Conservation (phyloP, 208 protist species). For the Endotrypanum monterogeii region DNA sequence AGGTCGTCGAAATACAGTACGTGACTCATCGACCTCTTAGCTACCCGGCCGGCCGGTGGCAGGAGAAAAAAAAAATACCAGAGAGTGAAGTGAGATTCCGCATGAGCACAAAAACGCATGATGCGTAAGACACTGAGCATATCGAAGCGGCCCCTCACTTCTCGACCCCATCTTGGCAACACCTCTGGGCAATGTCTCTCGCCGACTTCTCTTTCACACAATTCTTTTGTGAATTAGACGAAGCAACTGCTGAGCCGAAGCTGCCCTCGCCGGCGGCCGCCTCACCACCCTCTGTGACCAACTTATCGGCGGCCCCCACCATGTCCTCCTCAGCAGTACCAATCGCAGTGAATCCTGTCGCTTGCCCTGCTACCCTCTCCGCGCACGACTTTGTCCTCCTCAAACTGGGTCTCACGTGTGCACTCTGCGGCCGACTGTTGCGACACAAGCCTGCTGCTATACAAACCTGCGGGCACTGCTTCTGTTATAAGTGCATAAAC, state of each 20-base stretch:
- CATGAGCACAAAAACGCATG: neutral
- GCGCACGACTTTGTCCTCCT: constrained; percentile 32
- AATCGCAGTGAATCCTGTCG: neutral
- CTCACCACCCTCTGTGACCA: neutral
- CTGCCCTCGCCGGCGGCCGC: neutral
- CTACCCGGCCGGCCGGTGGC: too few relatives aligned
- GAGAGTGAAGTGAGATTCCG: neutral
- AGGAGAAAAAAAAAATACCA: too few relatives aligned
- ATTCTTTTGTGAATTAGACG: constrained; percentile 11
- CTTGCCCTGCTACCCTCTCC: neutral
- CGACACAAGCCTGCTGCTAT: constrained; percentile 45
- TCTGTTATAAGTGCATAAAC: constrained; percentile 81
- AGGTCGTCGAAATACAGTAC: too few relatives aligned
- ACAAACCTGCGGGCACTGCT: constrained; percentile 76
- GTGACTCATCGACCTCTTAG: too few relatives aligned
- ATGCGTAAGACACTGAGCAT: neutral
- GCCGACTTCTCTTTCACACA: constrained; percentile 30
- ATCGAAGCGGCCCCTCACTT: neutral
- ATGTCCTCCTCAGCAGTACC: neutral
- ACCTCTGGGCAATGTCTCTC: constrained; percentile 1
- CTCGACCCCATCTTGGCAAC: neutral
- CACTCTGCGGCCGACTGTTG: constrained; percentile 48
- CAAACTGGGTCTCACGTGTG: constrained; percentile 50
- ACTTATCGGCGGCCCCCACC: neutral
- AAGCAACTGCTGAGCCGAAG: neutral